Conservation (phyloP, 169 alveolate genomes). For the Eimeria tenella region DNA sequence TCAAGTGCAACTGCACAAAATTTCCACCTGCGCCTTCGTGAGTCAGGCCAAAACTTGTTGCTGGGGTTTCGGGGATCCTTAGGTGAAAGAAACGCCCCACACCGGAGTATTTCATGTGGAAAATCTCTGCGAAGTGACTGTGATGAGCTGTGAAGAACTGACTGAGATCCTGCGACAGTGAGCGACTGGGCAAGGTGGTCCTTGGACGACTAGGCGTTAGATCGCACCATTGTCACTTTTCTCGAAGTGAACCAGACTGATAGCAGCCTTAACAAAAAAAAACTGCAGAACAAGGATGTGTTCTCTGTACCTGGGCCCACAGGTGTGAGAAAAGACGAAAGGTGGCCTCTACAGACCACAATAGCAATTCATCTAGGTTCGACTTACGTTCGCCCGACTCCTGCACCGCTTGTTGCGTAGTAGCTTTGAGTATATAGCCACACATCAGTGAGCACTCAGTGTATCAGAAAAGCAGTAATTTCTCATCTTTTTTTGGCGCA, state of each 20-base stretch:
- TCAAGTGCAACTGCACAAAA: no score
- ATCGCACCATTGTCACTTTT: neutral
- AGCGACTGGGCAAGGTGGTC: neutral
- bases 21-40: neutral
- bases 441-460: neutral
- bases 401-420: neutral
- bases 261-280: neutral
- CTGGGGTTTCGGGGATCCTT: neutral
- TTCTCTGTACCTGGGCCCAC: neutral
- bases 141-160: constrained; percentile 41
- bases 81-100: constrained; percentile 68
- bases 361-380: constrained; percentile 54
- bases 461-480: neutral
- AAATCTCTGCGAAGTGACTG: constrained; percentile 67
- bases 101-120: constrained; percentile 57
- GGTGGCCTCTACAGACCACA: constrained; percentile 63
- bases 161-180: constrained; percentile 54
- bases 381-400: neutral
- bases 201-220: neutral
- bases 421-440: neutral
- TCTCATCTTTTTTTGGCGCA: neutral
- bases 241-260: neutral
- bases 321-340: constrained; percentile 71
- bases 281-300: neutral
- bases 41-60: neutral